Percentiles rank a stretch among this genome's conserved stretches.
Conservation (phyloP, 352 stramenopile genomes). For the Plasmopara muralis region DNA sequence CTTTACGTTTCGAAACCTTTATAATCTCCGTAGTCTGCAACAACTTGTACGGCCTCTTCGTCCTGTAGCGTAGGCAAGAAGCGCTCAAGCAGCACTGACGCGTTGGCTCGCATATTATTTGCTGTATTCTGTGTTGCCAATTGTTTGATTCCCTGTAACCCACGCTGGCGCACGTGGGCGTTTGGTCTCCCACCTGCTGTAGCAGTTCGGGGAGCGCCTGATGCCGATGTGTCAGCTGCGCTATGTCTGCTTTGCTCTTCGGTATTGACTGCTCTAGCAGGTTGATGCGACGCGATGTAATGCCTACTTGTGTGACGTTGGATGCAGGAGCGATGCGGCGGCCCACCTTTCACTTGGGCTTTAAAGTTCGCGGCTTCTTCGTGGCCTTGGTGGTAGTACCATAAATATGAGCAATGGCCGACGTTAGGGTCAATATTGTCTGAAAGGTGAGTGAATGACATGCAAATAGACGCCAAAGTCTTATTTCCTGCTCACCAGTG, state of each 20-base stretch:
- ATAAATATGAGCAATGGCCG: slow-evolving; percentile 13
- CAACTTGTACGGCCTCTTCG: slow-evolving; percentile 70
- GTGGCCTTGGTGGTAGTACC: slow-evolving; percentile 49
- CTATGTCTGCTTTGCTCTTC: slow-evolving; percentile 56
- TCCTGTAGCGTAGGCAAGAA: slow-evolving; percentile 69
- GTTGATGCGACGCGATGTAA: slow-evolving; percentile 75
- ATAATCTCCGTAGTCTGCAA: slow-evolving; percentile 24
- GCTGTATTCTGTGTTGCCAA: slow-evolving; percentile 39
- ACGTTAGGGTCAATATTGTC: not conserved
- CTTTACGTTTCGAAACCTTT: slow-evolving; percentile 2
- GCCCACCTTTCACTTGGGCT: slow-evolving; percentile 80
- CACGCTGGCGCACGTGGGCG: slow-evolving; percentile 64
- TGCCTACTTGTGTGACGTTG: slow-evolving; percentile 71
- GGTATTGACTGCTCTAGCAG: slow-evolving; percentile 75
- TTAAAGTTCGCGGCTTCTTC: slow-evolving; percentile 87
- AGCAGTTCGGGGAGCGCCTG: slow-evolving; percentile 65
- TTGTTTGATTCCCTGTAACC: slow-evolving; percentile 58
- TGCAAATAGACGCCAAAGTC: not conserved
- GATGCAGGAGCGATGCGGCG: slow-evolving; percentile 53
- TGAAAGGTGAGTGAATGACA: slow-evolving; percentile 2
- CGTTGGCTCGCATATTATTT: slow-evolving; percentile 61
- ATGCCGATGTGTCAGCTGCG: slow-evolving; percentile 52
- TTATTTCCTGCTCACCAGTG: too few relatives aligned
- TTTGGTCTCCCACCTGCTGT: slow-evolving; percentile 72
- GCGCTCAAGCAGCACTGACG: slow-evolving; percentile 63